Conservation (phyloP, 257 asterid species). For the Knoxia roxburghii region DNA sequence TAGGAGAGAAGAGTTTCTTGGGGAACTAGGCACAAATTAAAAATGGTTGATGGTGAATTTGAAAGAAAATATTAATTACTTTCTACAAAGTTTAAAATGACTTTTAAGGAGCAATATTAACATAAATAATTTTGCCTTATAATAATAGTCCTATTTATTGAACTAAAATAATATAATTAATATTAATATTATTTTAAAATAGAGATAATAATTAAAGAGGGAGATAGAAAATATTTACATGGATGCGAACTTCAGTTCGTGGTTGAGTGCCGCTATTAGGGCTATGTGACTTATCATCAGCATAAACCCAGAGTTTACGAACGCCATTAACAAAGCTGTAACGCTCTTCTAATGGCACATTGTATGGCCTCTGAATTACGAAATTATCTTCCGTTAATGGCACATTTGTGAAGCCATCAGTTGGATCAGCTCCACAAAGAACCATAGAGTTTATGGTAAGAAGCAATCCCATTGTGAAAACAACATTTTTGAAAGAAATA, state of each 20-base stretch:
- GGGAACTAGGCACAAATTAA: too few species aligned
- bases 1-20: too few species aligned
- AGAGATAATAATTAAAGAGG: too few species aligned
- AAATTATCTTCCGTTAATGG: conserved; percentile 24
- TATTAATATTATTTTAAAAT: too few species aligned
- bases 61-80: too few species aligned
- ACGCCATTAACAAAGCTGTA: conserved; percentile 25
- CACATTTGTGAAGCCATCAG: conserved; percentile 29
- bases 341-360: conserved; percentile 29
- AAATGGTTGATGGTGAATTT: too few species aligned
- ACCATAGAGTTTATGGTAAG: background rate
- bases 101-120: too few species aligned
- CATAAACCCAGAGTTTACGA: conserved; percentile 36
- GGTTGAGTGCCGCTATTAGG: conserved; percentile 33
- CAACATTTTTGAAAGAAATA: background rate
- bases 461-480: background rate
- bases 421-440: conserved; percentile 23
- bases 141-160: too few species aligned
- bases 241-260: conserved; percentile 29
- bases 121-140: too few species aligned
- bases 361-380: conserved; percentile 30
- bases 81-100: too few species aligned
- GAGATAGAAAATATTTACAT: too few species aligned
- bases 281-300: conserved; percentile 28
- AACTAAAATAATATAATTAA: too few species aligned